A percentile compares a stretch with the other conserved stretches of the same genome.
phyloP scores from a whole-genome alignment of 768 basidiomycete species.

The Trametes meyenii region DNA sequence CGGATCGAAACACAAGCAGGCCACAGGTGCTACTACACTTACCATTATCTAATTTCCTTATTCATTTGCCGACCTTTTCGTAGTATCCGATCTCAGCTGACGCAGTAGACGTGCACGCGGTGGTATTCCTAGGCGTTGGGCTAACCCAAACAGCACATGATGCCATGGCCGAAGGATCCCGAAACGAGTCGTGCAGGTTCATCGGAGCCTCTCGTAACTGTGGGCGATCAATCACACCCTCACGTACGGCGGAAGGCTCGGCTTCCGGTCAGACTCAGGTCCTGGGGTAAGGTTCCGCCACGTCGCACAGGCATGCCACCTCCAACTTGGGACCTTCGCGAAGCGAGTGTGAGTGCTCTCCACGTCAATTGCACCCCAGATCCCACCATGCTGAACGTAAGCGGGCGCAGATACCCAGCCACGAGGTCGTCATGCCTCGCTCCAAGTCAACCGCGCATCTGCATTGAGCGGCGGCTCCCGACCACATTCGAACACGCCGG shows the following conservation, averaged over 20 bases:
- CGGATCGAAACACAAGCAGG: no score
- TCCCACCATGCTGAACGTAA: conserved; percentile 1
- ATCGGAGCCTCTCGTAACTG: conserved; percentile 17
- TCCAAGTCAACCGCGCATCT: not conserved
- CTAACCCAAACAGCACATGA: conserved; percentile 1
- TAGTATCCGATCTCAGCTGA: conserved; percentile 1
- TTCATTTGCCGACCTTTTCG: not conserved
- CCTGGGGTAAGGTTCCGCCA: not conserved
- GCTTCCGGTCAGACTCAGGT: not conserved
- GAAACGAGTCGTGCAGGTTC: not conserved
- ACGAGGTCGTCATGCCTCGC: not conserved
- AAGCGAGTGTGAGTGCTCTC: conserved; percentile 6
- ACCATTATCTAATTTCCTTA: not conserved
- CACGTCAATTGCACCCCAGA: not conserved
- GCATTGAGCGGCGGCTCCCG: not conserved
- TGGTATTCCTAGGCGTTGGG: not conserved
- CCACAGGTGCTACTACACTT: no score
- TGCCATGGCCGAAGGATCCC: not conserved
- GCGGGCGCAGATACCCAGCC: conserved; percentile 2
- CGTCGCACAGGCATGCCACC: not conserved
- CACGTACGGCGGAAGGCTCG: not conserved
- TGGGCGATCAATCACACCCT: conserved; percentile 7
- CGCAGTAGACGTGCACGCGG: not conserved
- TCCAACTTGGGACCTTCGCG: conserved; percentile 8
- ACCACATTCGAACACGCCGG: not conserved